Percentiles rank a stretch among this genome's conserved stretches.
phyloP scores from a whole-genome alignment of 2,329 filamentous ascomycete genomes.

The Colletotrichum tropicicola region DNA sequence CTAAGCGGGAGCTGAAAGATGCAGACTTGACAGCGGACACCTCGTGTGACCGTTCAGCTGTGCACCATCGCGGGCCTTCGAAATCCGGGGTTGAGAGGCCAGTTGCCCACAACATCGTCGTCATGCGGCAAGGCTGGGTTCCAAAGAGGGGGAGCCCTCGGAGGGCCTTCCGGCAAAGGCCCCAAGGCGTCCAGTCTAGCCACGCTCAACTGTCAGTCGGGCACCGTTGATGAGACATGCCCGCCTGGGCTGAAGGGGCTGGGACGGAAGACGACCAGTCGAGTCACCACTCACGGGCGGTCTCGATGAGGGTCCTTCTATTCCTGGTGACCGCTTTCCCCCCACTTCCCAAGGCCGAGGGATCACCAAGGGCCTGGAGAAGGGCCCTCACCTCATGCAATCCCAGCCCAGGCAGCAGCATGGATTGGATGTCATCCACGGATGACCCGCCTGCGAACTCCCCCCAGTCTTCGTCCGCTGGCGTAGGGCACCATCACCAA shows the following conservation, averaged over 20 bases:
- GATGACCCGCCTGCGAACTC: constrained; percentile 13
- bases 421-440: constrained; percentile 27
- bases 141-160: not conserved
- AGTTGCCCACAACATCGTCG: not conserved
- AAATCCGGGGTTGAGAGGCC: not conserved
- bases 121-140: constrained; percentile 7
- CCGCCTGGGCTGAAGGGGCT: constrained; percentile 2
- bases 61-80: not conserved
- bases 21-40: not conserved
- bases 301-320: not conserved
- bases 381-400: not conserved
- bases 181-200: not conserved
- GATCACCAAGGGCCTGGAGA: constrained; percentile 12
- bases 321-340: constrained; percentile 13
- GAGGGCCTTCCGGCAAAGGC: constrained; percentile 3
- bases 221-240: constrained; percentile 20
- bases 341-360: constrained; percentile 3
- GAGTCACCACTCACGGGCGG: no score
- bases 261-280: not conserved
- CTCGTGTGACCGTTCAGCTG: not conserved
- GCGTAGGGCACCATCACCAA: constrained; percentile 19
- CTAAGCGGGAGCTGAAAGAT: not conserved
- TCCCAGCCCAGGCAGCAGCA: constrained; percentile 25
- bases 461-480: not conserved
- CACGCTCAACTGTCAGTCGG: not conserved